These are phyloP conservation scores for Fusarium marasasianum DNA, from an alignment of 2,329 filamentous ascomycete genomes.

Conservation along the genomic window DNA sequence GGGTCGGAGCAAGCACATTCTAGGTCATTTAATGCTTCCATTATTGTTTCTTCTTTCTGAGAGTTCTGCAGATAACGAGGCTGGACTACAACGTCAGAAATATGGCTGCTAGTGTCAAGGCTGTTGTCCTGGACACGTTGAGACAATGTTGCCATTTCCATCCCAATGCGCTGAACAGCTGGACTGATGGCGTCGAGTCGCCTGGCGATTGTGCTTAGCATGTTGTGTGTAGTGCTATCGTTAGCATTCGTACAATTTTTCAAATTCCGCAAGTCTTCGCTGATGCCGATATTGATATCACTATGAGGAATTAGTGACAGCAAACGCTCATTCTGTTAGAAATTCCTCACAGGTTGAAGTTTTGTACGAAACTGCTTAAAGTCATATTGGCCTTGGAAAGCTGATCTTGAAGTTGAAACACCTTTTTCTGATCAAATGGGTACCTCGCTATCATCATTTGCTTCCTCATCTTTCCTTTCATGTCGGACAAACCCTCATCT, in stretches of 20 bases:
- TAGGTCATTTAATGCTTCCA: rapidly evolving
- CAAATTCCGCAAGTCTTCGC: neutral
- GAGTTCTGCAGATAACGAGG: neutral
- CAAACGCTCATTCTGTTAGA: neutral
- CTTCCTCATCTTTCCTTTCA: neutral
- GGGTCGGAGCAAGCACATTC: neutral
- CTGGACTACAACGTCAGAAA: no score
- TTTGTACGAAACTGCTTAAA: neutral
- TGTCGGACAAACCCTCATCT: rapidly evolving
- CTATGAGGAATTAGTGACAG: neutral
- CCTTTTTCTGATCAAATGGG: neutral
- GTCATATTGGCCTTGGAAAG: neutral
- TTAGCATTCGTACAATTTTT: rapidly evolving
- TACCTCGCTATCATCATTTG: neutral
- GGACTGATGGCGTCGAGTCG: rapidly evolving
- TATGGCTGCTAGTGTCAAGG: rapidly evolving
- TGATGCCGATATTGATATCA: neutral
- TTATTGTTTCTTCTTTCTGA: rapidly evolving
- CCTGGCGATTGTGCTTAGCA: neutral
- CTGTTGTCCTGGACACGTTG: rapidly evolving
- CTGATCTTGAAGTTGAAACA: neutral
- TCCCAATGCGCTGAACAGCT: rapidly evolving
- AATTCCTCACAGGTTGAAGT: neutral
- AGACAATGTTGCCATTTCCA: rapidly evolving
- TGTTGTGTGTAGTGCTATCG: neutral